Percentiles rank a stretch among this genome's conserved stretches.
Conservation (phyloP, 1,284 basidiomycete genomes). For the Clitocybe nebularis region DNA sequence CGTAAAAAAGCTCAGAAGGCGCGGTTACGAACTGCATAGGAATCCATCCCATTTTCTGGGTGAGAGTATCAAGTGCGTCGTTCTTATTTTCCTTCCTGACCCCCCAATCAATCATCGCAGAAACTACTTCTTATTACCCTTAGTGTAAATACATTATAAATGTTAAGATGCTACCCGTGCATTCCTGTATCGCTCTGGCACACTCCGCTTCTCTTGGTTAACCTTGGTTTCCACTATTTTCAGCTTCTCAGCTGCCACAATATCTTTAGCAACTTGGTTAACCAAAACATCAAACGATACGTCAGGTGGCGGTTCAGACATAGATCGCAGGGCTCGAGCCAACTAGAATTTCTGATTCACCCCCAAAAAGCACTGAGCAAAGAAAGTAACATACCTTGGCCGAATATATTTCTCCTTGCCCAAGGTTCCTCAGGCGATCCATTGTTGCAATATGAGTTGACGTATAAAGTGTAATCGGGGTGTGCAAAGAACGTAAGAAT, state of each 20-base stretch:
- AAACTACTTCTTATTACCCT: no score
- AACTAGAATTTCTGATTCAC: no score
- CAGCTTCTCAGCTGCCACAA: constrained; percentile 60
- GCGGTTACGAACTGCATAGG: constrained; percentile 50
- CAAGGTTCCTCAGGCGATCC: constrained; percentile 41
- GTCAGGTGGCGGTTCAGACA: constrained; percentile 47
- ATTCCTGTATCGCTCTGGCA: constrained; percentile 23
- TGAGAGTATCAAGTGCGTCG: not conserved
- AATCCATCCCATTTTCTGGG: not conserved
- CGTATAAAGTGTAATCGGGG: constrained; percentile 50
- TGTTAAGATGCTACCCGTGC: constrained; percentile 16
- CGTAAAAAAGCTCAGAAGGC: constrained; percentile 60
- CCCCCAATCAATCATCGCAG: no score
- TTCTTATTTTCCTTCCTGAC: no score
- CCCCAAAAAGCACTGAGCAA: no score
- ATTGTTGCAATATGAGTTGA: constrained; percentile 46
- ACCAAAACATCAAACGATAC: constrained; percentile 40
- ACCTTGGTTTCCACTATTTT: constrained; percentile 43
- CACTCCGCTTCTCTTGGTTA: constrained; percentile 21
- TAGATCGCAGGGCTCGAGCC: constrained; percentile 42
- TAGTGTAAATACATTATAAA: no score
- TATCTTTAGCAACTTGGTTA: constrained; percentile 52
- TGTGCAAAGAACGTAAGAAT: constrained; percentile 55
- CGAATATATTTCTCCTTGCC: constrained; percentile 41
- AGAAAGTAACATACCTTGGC: constrained; percentile 47